Percentiles rank a stretch among this genome's conserved stretches.
Evolutionary conservation across 352 stramenopile species (phyloP).

Genomic region (Globisporangium middletonii): DNA sequence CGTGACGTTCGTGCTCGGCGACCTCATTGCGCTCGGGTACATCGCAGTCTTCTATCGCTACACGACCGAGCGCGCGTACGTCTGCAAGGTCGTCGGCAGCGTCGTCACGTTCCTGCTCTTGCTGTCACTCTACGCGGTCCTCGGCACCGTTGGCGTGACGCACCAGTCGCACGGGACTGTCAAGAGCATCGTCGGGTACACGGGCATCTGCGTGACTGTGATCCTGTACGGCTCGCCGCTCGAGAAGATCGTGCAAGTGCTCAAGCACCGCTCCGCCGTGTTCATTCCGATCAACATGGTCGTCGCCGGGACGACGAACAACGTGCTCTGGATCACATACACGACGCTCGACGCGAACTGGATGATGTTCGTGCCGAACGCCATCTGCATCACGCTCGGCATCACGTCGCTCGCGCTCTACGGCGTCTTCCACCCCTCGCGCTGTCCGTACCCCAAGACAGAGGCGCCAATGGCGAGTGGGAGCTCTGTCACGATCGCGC

Average conservation of each 20-base stretch:
- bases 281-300: slow-evolving; percentile 52
- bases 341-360: slow-evolving; percentile 4
- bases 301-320: slow-evolving; percentile 30
- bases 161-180: slow-evolving; percentile 16
- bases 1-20: too few species aligned
- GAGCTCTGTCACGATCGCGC: slow-evolving; percentile 1
- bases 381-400: slow-evolving; percentile 16
- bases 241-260: slow-evolving; percentile 30
- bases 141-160: slow-evolving; percentile 20
- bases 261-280: slow-evolving; percentile 29
- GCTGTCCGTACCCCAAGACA: slow-evolving; percentile 2
- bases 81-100: slow-evolving; percentile 7
- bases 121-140: slow-evolving; percentile 22
- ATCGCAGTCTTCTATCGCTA: slow-evolving; percentile 1
- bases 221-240: slow-evolving; percentile 28
- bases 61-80: not conserved
- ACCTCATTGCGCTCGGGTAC: too few species aligned
- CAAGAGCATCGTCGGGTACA: slow-evolving; percentile 17
- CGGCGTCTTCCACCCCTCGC: slow-evolving; percentile 8
- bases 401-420: slow-evolving; percentile 4
- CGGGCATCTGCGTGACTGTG: not conserved
- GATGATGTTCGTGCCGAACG: slow-evolving; percentile 15
- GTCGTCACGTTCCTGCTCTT: slow-evolving; percentile 13
- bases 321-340: slow-evolving; percentile 21
- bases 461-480: not conserved